Evolutionary conservation across 192 early-diverging fungal species (phyloP), one percentile per base, ranked within the genome.

Genomic region (Dispira simplex): DNA sequence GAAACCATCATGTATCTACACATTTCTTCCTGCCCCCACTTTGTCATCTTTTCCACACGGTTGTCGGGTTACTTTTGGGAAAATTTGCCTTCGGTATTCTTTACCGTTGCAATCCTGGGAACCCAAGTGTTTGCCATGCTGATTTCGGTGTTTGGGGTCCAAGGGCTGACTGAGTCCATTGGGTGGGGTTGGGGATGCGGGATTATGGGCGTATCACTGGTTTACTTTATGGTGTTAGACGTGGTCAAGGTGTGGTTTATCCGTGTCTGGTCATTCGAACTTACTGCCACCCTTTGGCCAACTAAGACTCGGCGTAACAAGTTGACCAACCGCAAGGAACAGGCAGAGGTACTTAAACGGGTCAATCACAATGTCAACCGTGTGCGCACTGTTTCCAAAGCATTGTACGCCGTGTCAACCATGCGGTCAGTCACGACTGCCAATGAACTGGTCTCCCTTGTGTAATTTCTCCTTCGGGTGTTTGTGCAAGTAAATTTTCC

Each of bases 1-100:
- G 82, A 93, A 67, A 88, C 93, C 28, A 88, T 93, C 71, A 94
- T 96, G 82, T 94, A 95, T 73, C 81, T 95, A 46, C 85, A 95
- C 64, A 90, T 95, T 63, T 92, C 90, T 18, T 90, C 88, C 16
- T 83, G 79, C 62, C 90, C 90, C 46, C 92, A 95, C 73, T 95
- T 95, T 73, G 90, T 92, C 39, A 95, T 95, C 65, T 95, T 95
- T 76, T 93, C 90, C 14, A 93, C 93, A 23, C 84, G 91, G 68
- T 70, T 93, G 8, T 77, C 84, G 27, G 85, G 87, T 47, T 91
- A 82, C 72, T 92, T 90, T 73, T 97, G 88, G 86, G 83, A 90
- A 69, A 88, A 88, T 67, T 75, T 83, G 71, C 94, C 94, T 8
- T 82, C 81, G 53, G 78, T 76, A 67, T 77, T 83, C 23, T 97